Percentiles rank a stretch among this genome's conserved stretches.
phyloP scores from a whole-genome alignment of 306 rosid genomes.

The Cyclanthera cordifolia region DNA sequence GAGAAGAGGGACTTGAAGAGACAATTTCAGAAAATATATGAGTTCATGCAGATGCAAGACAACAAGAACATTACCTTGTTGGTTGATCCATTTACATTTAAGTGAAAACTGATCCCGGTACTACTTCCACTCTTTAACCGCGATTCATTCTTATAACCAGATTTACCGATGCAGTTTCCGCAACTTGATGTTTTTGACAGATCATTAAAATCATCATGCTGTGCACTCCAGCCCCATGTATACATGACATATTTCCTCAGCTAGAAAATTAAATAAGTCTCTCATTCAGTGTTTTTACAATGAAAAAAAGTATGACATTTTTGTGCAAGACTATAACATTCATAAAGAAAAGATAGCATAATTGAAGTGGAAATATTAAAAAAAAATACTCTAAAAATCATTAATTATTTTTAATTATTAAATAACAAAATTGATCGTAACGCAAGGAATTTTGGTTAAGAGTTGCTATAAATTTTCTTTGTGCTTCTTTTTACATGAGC shows the following conservation, averaged over 20 bases:
- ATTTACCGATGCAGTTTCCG: constrained; percentile 27
- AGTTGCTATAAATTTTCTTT: no score
- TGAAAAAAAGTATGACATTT: no score
- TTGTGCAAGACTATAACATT: no score
- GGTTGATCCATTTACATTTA: constrained; percentile 29
- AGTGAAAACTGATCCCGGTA: constrained; percentile 27
- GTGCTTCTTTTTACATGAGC: no score
- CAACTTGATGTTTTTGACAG: constrained; percentile 31
- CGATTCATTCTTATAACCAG: constrained; percentile 33
- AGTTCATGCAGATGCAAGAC: constrained; percentile 4
- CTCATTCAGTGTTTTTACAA: no score
- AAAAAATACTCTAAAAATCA: no score
- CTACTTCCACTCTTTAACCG: constrained; percentile 29
- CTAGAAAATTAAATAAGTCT: constrained; percentile 31
- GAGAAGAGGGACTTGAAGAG: not conserved
- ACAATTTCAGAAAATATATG: not conserved
- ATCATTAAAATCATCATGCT: constrained; percentile 26
- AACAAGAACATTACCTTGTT: constrained; percentile 36
- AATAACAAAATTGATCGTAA: no score
- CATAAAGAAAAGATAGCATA: no score
- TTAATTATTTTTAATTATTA: no score
- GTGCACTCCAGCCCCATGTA: constrained; percentile 49
- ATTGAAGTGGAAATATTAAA: no score
- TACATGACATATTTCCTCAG: constrained; percentile 89
- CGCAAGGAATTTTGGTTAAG: no score